phyloP scores from a whole-genome alignment of 257 asterid species.

The Plantago elongata region DNA sequence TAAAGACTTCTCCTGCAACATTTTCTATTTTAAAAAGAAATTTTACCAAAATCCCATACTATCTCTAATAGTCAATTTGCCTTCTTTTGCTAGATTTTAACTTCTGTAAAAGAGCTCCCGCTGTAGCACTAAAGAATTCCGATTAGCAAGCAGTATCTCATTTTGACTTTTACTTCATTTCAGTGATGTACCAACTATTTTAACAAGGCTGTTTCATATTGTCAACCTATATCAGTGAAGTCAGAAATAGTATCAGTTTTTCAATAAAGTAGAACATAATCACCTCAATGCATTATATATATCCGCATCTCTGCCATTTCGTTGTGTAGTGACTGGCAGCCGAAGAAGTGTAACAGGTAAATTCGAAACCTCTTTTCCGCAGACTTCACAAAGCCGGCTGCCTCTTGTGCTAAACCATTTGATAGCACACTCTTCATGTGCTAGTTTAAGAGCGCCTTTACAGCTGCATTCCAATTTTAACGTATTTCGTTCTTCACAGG shows the following conservation, averaged over 20 bases:
- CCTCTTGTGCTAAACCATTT: slow-evolving; percentile 82
- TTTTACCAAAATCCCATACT: too few species aligned
- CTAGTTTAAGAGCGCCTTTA: slow-evolving; percentile 79
- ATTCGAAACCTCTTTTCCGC: slow-evolving; percentile 72
- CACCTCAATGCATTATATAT: slow-evolving; percentile 42
- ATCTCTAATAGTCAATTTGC: too few species aligned
- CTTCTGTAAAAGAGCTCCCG: too few species aligned
- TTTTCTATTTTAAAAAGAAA: too few species aligned
- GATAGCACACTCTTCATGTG: slow-evolving; percentile 80
- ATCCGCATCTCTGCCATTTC: slow-evolving; percentile 38
- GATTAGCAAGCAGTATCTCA: too few species aligned
- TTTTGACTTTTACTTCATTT: too few species aligned
- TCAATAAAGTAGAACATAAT: slow-evolving; percentile 2
- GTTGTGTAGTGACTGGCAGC: slow-evolving; percentile 33
- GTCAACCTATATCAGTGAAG: background rate
- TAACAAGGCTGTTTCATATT: too few species aligned
- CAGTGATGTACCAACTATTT: too few species aligned
- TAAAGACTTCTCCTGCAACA: too few species aligned
- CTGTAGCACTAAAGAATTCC: too few species aligned
- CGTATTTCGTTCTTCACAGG: slow-evolving; percentile 70
- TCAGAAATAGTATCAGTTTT: slow-evolving; percentile 1
- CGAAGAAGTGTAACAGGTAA: slow-evolving; percentile 86
- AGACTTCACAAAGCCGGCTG: slow-evolving; percentile 66
- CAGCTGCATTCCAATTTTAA: slow-evolving; percentile 89
- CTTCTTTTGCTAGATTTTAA: too few species aligned